Percentiles rank a stretch among this genome's conserved stretches.
Evolutionary conservation across 768 basidiomycete species (phyloP).

Genomic region (Phylloporus sp.): DNA sequence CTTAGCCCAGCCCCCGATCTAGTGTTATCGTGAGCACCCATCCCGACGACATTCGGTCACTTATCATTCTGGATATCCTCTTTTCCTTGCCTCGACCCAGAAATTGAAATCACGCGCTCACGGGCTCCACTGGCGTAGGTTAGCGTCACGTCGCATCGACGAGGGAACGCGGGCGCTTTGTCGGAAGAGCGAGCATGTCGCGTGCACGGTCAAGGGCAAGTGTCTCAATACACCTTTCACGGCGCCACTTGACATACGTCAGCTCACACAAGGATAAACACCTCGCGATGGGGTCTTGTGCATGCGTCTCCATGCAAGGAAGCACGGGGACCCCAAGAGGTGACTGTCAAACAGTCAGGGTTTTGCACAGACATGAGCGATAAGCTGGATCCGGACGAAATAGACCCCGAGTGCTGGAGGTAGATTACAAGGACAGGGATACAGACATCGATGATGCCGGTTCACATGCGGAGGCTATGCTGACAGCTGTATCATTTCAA

Average conservation of each 20-base stretch:
- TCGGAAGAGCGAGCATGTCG: too few species aligned
- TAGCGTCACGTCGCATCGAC: too few species aligned
- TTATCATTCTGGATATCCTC: slow-evolving; percentile 6
- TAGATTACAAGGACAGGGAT: slow-evolving; percentile 26
- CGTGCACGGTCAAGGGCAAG: not conserved
- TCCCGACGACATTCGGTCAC: slow-evolving; percentile 3
- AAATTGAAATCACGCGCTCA: slow-evolving; percentile 3
- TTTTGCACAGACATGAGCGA: slow-evolving; percentile 7
- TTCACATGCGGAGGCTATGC: slow-evolving; percentile 25
- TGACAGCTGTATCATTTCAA: slow-evolving; percentile 46
- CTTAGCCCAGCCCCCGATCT: slow-evolving; percentile 11
- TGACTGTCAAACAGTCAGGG: not conserved
- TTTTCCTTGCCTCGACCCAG: not conserved
- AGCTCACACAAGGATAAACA: slow-evolving; percentile 4
- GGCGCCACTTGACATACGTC: not conserved
- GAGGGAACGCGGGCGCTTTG: too few species aligned
- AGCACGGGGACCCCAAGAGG: slow-evolving; percentile 2
- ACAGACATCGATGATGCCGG: slow-evolving; percentile 20
- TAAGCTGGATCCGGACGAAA: slow-evolving; percentile 15
- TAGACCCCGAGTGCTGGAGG: slow-evolving; percentile 13
- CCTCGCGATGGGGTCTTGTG: slow-evolving; percentile 6
- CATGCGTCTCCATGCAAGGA: slow-evolving; percentile 3
- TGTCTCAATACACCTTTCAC: not conserved
- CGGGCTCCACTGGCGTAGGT: not conserved
- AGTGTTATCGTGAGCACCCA: slow-evolving; percentile 10